Evolutionary conservation across 345 rosid species (phyloP).

Genomic region (Melaleuca quinquenervia): DNA sequence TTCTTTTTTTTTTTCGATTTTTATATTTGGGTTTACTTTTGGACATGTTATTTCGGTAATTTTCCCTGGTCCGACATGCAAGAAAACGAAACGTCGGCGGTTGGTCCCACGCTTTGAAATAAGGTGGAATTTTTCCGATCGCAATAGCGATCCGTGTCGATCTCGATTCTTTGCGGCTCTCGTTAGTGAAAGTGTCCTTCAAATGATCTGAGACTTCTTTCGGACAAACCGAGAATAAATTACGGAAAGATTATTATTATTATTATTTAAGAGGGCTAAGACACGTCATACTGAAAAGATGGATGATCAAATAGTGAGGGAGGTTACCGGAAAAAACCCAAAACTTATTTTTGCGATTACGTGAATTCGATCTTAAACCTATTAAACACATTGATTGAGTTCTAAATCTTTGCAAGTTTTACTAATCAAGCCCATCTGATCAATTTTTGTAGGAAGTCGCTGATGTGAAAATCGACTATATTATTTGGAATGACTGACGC

Average conservation of each 20-base stretch:
- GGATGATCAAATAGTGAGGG: no score
- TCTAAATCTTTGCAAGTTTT: no score
- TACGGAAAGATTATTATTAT: background rate
- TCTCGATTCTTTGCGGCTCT: background rate
- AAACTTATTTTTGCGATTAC: no score
- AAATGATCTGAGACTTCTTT: background rate
- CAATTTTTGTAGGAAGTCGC: no score
- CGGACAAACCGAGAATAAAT: background rate
- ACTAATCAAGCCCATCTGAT: no score
- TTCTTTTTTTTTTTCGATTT: fast-evolving
- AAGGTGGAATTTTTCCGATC: background rate
- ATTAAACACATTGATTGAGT: no score
- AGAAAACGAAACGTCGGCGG: background rate
- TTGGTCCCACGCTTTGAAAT: background rate
- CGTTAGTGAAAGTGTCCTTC: background rate
- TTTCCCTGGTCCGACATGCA: background rate
- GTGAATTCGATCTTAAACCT: no score
- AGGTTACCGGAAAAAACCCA: no score
- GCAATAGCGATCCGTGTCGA: background rate
- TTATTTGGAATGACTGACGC: no score
- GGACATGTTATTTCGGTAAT: background rate
- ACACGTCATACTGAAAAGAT: no score
- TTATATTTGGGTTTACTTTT: background rate
- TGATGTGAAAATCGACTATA: no score
- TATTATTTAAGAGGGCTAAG: background rate